Evolutionary conservation across 169 alveolate species (phyloP).

Genomic region (Plasmodium gaboni): DNA sequence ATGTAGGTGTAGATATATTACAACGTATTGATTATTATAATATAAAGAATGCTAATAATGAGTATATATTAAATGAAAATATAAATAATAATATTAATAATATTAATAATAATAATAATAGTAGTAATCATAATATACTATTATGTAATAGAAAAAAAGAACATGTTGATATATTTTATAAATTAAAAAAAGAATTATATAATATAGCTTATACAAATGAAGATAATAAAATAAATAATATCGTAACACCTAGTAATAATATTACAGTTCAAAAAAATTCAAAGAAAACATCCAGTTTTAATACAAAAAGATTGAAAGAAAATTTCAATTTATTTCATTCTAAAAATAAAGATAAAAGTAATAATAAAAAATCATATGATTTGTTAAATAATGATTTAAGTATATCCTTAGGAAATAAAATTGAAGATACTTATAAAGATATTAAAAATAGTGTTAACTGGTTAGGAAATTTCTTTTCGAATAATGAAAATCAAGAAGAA

Average conservation of each 20-base stretch:
- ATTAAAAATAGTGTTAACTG: slow-evolving; percentile 65
- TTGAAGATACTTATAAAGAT: slow-evolving; percentile 70
- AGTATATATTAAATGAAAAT: slow-evolving; percentile 7
- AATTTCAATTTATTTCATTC: too few species aligned
- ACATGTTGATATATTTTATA: slow-evolving; percentile 22
- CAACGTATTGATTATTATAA: slow-evolving; percentile 27
- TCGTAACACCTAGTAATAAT: background rate
- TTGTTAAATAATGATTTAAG: slow-evolving; percentile 42
- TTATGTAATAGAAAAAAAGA: slow-evolving; percentile 22
- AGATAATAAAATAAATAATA: background rate
- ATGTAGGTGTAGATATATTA: slow-evolving; percentile 30
- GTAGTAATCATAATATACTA: background rate
- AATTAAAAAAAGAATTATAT: slow-evolving; percentile 36
- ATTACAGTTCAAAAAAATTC: background rate
- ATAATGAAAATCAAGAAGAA: slow-evolving; percentile 36
- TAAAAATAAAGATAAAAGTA: background rate
- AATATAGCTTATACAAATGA: slow-evolving; percentile 46
- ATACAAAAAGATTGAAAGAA: background rate
- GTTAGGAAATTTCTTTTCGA: slow-evolving; percentile 63
- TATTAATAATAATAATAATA: background rate
- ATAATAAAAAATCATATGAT: slow-evolving; percentile 32
- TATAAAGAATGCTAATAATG: slow-evolving; percentile 9
- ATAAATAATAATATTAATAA: slow-evolving; percentile 7
- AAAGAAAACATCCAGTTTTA: background rate
- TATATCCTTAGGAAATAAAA: slow-evolving; percentile 33